Percentiles rank a stretch among this genome's conserved stretches.
Conservation (phyloP, 441 rosid genomes). For the Mallotus japonicus region DNA sequence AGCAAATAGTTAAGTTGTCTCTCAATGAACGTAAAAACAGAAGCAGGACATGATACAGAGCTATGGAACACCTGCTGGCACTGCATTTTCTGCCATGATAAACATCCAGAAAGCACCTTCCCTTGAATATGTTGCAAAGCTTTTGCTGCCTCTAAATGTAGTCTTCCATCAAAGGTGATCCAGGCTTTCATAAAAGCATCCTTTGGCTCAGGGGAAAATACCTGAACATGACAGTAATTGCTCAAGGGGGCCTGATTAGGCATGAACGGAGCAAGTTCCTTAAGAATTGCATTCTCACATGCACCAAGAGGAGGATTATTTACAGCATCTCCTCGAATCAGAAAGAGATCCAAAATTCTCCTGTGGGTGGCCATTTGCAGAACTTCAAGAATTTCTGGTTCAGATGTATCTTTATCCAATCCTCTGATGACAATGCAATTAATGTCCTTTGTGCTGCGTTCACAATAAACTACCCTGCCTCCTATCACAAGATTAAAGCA, state of each 20-base stretch:
- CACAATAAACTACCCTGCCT: conserved; percentile 20
- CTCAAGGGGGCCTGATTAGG: conserved; percentile 25
- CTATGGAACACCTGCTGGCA: conserved; percentile 31
- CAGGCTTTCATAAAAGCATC: conserved; percentile 27
- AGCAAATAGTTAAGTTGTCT: conserved; percentile 21
- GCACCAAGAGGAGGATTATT: conserved; percentile 14
- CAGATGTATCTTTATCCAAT: conserved; percentile 27
- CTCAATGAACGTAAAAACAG: conserved; percentile 24
- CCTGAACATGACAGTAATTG: conserved; percentile 26
- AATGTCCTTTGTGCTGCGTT: conserved; percentile 15
- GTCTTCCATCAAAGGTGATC: conserved; percentile 27
- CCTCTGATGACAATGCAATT: conserved; percentile 20
- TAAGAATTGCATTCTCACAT: conserved; percentile 26
- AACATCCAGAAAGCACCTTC: conserved; percentile 26
- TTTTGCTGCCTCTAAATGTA: conserved; percentile 32
- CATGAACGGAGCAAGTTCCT: conserved; percentile 31
- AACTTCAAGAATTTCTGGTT: conserved; percentile 24
- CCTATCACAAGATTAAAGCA: conserved; percentile 20
- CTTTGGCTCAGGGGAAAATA: conserved; percentile 20
- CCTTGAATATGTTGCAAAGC: conserved; percentile 33
- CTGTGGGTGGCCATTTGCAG: conserved; percentile 21
- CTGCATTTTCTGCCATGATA: conserved; percentile 29
- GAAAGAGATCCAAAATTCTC: conserved; percentile 27
- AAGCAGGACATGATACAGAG: conserved; percentile 25
- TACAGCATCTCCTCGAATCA: conserved; percentile 28